Conservation (phyloP, 805 yeast species). For the Yarrowia osloensis region DNA sequence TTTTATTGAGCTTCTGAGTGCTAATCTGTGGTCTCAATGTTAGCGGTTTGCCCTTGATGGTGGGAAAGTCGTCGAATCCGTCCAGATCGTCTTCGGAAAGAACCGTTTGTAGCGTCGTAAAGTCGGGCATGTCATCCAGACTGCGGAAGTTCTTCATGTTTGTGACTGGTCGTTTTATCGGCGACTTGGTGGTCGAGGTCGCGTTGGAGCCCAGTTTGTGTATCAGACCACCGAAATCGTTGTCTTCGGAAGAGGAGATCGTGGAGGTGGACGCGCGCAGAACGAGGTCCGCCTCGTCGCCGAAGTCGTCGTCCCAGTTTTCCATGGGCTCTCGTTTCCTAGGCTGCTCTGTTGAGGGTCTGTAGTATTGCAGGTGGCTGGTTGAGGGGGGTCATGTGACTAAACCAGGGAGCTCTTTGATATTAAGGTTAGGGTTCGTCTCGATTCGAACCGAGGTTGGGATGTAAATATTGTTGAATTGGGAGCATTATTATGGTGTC, state of each 20-base stretch:
- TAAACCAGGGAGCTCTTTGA: background rate
- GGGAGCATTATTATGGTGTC: too few species aligned
- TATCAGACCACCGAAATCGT: constrained; percentile 6
- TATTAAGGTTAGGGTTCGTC: background rate
- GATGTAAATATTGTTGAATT: background rate
- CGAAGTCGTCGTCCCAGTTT: constrained; percentile 30
- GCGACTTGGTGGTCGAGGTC: constrained; percentile 9
- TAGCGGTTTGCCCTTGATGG: constrained; percentile 5
- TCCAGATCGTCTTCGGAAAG: constrained; percentile 3
- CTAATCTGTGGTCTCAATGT: background rate
- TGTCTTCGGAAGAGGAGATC: constrained; percentile 7
- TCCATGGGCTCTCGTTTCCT: constrained; percentile 1
- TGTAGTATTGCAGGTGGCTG: constrained; percentile 2
- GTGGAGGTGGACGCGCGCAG: constrained; percentile 26
- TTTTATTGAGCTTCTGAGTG: background rate
- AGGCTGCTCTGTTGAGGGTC: background rate
- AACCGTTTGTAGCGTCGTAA: constrained; percentile 12
- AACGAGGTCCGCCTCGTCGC: constrained; percentile 27
- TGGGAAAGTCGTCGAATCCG: constrained; percentile 15
- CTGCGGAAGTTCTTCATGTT: constrained; percentile 17
- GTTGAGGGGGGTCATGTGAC: constrained; percentile 9
- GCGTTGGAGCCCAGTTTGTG: background rate
- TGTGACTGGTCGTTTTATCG: background rate
- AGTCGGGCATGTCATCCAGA: constrained; percentile 11
- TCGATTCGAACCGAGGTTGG: background rate